A percentile compares a stretch with the other conserved stretches of the same genome.
Evolutionary conservation across 306 rosid genomes (phyloP).

Genomic region (Cucumis sativus): DNA sequence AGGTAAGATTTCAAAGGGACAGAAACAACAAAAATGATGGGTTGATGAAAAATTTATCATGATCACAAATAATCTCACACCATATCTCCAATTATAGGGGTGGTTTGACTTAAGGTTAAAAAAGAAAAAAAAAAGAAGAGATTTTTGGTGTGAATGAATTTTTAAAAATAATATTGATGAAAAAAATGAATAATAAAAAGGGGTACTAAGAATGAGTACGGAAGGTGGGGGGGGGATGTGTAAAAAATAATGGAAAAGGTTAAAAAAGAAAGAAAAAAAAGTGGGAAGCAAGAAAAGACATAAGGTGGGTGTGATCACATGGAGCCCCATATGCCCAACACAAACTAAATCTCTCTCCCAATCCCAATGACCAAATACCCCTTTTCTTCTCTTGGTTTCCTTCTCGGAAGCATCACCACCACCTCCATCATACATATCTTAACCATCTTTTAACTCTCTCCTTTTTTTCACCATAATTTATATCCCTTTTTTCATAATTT

Average conservation of each 20-base stretch:
- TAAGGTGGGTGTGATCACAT: constrained; percentile 46
- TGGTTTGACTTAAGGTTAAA: neutral
- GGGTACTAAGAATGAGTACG: constrained; percentile 5
- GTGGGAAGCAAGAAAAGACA: constrained; percentile 14
- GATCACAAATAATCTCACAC: neutral
- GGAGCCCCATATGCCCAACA: constrained; percentile 95
- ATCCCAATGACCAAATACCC: constrained; percentile 56
- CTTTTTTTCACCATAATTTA: neutral
- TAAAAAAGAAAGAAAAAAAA: neutral
- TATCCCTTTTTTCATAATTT: neutral
- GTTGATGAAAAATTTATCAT: neutral
- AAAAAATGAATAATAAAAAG: neutral
- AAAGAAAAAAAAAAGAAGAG: too few relatives aligned
- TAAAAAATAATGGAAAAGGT: neutral
- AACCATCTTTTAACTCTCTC: neutral
- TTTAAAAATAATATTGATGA: neutral
- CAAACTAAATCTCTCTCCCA: constrained; percentile 33
- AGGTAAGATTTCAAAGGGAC: neutral
- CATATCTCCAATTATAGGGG: neutral
- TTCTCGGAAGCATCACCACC: constrained; percentile 65
- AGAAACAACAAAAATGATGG: neutral
- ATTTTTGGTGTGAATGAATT: neutral
- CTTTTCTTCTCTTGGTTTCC: constrained; percentile 46
- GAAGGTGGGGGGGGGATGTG: neutral
- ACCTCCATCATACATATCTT: neutral